These are phyloP conservation scores for Pyrenophora graminea DNA, from an alignment of 2,329 filamentous ascomycete species.

Conservation along the genomic window DNA sequence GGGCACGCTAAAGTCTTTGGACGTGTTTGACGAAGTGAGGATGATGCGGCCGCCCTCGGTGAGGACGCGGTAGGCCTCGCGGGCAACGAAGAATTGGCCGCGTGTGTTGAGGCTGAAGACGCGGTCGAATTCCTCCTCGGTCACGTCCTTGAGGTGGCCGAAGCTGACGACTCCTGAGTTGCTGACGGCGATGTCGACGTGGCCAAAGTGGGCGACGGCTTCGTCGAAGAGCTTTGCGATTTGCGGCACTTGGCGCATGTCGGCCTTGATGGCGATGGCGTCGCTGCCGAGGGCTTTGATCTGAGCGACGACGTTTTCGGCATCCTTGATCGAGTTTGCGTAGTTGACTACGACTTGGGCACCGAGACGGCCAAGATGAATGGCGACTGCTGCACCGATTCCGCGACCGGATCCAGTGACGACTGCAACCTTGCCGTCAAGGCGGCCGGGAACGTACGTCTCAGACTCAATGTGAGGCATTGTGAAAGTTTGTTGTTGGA, in stretches of 20 bases:
- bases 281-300: conserved; percentile 51
- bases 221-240: conserved; percentile 53
- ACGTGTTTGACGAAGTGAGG: conserved; percentile 73
- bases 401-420: conserved; percentile 65
- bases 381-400: conserved; percentile 65
- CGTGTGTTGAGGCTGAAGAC: conserved; percentile 69
- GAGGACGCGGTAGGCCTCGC: conserved; percentile 70
- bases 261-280: conserved; percentile 61
- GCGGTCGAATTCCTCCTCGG: conserved; percentile 69
- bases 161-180: conserved; percentile 65
- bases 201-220: conserved; percentile 46
- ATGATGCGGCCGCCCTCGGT: conserved; percentile 70
- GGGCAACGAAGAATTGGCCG: conserved; percentile 74
- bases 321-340: conserved; percentile 55
- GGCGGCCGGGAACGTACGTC: conserved; percentile 13
- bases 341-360: conserved; percentile 68
- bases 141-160: conserved; percentile 67
- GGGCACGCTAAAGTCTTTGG: conserved; percentile 64
- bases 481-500: background rate
- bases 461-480: background rate
- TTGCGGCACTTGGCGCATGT: conserved; percentile 56
- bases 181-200: conserved; percentile 50
- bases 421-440: conserved; percentile 57
- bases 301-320: conserved; percentile 49
- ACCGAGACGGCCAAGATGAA: conserved; percentile 65